These are phyloP conservation scores for Lotmaria passim DNA, from an alignment of 208 protist species.

Conservation along the genomic window DNA sequence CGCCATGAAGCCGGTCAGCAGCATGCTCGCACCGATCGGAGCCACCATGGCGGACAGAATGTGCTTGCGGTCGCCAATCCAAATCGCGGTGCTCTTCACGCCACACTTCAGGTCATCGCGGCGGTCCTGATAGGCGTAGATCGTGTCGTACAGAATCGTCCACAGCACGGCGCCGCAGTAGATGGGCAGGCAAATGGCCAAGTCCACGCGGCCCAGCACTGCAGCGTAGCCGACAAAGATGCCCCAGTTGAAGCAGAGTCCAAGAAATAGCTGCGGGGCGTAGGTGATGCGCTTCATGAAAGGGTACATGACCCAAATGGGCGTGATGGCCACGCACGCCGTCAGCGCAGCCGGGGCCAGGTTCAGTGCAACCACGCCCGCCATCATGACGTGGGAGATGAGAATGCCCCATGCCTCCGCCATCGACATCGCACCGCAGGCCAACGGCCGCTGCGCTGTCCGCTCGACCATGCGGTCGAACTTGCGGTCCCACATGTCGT, in stretches of 20 bases:
- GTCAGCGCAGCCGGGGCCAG: conserved; percentile 69
- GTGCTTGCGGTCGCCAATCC: conserved; percentile 84
- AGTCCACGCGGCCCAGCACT: conserved; percentile 77
- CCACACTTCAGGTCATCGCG: conserved; percentile 78
- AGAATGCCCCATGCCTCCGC: conserved; percentile 54
- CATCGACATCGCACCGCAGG: conserved; percentile 60
- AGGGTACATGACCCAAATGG: conserved; percentile 73
- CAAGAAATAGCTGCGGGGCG: conserved; percentile 77
- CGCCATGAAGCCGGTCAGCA: conserved; percentile 65
- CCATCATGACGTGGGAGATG: conserved; percentile 42
- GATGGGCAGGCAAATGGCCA: conserved; percentile 72
- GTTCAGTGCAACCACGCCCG: conserved; percentile 67
- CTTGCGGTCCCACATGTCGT: conserved; percentile 86
- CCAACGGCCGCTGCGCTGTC: conserved; percentile 69
- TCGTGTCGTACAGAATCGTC: conserved; percentile 86
- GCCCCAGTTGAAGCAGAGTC: conserved; percentile 83
- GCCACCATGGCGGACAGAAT: conserved; percentile 68
- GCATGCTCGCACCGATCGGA: conserved; percentile 49
- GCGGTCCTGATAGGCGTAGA: conserved; percentile 86
- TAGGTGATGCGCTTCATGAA: conserved; percentile 89
- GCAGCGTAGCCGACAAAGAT: conserved; percentile 91
- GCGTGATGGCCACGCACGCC: conserved; percentile 62
- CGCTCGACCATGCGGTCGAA: conserved; percentile 80
- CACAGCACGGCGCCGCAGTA: conserved; percentile 75
- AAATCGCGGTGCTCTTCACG: conserved; percentile 84